Conservation (phyloP, 106 monocot species). For the Xerophyta viscosa region DNA sequence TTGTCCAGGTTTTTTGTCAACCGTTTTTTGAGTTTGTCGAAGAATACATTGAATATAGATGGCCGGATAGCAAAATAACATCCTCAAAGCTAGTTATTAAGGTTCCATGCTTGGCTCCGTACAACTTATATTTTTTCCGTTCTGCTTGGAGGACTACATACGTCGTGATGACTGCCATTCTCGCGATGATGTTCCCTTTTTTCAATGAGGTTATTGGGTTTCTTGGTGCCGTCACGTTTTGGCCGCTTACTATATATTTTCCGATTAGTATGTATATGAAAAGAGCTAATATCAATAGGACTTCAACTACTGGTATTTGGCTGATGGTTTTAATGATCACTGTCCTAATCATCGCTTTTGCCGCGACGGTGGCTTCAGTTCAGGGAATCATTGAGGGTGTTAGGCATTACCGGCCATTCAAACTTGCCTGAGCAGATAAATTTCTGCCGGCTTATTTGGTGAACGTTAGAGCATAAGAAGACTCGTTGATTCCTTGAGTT, state of each 20-base stretch:
- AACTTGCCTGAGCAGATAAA: background rate
- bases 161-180: constrained; percentile 19
- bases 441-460: too few relatives aligned
- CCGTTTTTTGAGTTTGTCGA: constrained; percentile 37
- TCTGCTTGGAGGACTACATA: constrained; percentile 23
- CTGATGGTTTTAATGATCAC: constrained; percentile 11
- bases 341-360: background rate
- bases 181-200: constrained; percentile 40
- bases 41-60: background rate
- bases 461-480: too few relatives aligned
- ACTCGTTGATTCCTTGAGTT: too few relatives aligned
- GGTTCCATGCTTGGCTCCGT: constrained; percentile 5
- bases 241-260: constrained; percentile 6
- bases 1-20: constrained; percentile 48
- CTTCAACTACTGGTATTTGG: constrained; percentile 11
- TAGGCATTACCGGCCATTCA: background rate
- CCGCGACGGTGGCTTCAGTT: background rate
- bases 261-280: constrained; percentile 23
- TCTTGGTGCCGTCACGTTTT: constrained; percentile 22
- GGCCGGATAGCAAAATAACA: constrained; percentile 15
- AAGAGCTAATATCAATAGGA: constrained; percentile 9
- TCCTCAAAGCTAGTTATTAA: constrained; percentile 7
- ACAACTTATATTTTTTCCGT: constrained; percentile 18
- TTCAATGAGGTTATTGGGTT: constrained; percentile 32
- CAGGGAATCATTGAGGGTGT: background rate